A percentile compares a stretch with the other conserved stretches of the same genome.
phyloP scores from a whole-genome alignment of 768 basidiomycete genomes.

The Suillus lakei region DNA sequence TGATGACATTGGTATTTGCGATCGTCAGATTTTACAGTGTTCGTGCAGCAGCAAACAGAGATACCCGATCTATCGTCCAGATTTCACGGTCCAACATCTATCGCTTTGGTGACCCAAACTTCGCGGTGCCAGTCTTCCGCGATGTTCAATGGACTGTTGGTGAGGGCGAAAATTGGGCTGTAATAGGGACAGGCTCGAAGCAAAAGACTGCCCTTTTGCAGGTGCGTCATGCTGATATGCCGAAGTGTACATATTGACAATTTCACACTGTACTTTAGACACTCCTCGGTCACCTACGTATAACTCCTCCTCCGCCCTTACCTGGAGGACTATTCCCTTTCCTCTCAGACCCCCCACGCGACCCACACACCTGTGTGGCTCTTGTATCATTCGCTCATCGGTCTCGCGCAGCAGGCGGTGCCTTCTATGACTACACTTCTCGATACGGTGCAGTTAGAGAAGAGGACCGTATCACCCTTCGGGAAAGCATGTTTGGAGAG shows the following conservation, averaged over 20 bases:
- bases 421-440: constrained; percentile 92
- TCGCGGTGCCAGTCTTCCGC: constrained; percentile 51
- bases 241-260: not conserved
- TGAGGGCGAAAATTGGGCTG: constrained; percentile 74
- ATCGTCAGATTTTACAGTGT: not conserved
- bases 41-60: not conserved
- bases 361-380: constrained; percentile 55
- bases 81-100: constrained; percentile 58
- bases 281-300: constrained; percentile 71
- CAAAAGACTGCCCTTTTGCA: constrained; percentile 68
- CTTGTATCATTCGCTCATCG: constrained; percentile 74
- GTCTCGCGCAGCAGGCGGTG: constrained; percentile 58
- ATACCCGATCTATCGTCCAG: constrained; percentile 31
- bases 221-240: constrained; percentile 42
- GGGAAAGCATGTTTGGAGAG: constrained; percentile 69
- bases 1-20: not conserved
- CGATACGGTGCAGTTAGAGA: constrained; percentile 90
- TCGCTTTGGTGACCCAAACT: constrained; percentile 61
- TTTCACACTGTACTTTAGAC: constrained; percentile 42
- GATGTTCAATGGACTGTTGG: constrained; percentile 62
- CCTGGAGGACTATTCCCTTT: constrained; percentile 82
- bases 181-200: constrained; percentile 68
- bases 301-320: constrained; percentile 63
- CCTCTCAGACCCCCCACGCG: constrained; percentile 46
- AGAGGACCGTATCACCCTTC: constrained; percentile 78